Conservation (phyloP, 108 stramenopile genomes). For the Nitzschia sp. region DNA sequence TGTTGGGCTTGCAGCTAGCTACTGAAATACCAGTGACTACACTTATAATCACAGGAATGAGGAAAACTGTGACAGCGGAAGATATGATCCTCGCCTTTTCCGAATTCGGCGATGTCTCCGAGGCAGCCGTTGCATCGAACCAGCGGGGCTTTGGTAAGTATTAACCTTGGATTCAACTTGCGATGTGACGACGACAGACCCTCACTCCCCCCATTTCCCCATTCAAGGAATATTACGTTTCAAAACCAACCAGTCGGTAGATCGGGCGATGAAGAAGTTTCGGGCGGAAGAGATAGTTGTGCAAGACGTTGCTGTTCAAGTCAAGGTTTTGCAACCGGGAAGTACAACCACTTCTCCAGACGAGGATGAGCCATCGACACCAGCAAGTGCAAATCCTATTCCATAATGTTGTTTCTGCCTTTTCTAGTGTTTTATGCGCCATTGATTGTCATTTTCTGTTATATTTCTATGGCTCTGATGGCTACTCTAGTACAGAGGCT, state of each 20-base stretch:
- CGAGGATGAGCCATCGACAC: background rate
- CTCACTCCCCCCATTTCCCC: slow-evolving; percentile 7
- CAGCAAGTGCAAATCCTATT: background rate
- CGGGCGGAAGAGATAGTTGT: slow-evolving; percentile 76
- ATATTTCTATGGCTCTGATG: background rate
- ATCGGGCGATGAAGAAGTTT: slow-evolving; percentile 58
- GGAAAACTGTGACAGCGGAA: slow-evolving; percentile 60
- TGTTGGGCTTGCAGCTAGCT: slow-evolving; percentile 76
- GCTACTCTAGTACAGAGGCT: too few species aligned
- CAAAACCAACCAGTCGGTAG: slow-evolving; percentile 57
- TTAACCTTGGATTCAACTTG: background rate
- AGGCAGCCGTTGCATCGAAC: slow-evolving; percentile 70
- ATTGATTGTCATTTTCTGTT: background rate
- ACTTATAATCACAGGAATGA: slow-evolving; percentile 77
- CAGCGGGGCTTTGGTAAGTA: slow-evolving; percentile 71
- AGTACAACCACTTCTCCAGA: background rate
- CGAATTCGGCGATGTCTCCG: slow-evolving; percentile 73
- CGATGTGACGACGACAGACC: background rate
- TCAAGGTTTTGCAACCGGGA: slow-evolving; percentile 67
- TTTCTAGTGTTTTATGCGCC: background rate
- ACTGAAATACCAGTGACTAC: slow-evolving; percentile 65
- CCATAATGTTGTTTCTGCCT: background rate
- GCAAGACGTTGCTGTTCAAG: slow-evolving; percentile 82
- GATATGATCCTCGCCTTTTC: slow-evolving; percentile 60
- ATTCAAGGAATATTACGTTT: slow-evolving; percentile 69